phyloP scores from a whole-genome alignment of 306 rosid species.

The Macrotyloma uniflorum region DNA sequence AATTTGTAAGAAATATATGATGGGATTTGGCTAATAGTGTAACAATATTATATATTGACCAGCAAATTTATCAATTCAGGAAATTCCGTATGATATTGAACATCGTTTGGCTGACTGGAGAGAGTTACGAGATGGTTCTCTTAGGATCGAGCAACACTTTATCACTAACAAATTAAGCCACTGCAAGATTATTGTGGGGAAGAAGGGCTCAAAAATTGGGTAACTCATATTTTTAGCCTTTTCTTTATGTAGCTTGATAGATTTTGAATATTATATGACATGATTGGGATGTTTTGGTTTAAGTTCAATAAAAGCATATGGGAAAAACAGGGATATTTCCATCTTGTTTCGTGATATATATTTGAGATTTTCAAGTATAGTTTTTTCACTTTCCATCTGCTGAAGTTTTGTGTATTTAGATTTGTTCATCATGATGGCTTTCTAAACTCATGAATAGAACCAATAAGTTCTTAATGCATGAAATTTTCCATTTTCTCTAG shows the following conservation, averaged over 20 bases:
- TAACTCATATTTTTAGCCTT: conserved; percentile 41
- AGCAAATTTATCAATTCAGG: conserved; percentile 53
- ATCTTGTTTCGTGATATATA: neutral
- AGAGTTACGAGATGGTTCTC: conserved; percentile 88
- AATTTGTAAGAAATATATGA: neutral
- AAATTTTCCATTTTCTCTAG: neutral
- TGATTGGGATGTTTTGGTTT: conserved; percentile 18
- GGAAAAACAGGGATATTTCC: neutral
- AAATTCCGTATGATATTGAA: conserved; percentile 85
- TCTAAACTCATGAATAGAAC: conserved; percentile 1
- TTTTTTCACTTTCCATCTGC: neutral
- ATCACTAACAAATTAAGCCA: conserved; percentile 79
- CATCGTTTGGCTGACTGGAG: conserved; percentile 92
- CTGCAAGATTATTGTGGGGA: conserved; percentile 91
- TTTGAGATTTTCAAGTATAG: neutral
- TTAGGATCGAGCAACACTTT: conserved; percentile 92
- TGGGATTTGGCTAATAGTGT: conserved; percentile 19
- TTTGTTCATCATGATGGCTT: neutral
- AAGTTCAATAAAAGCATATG: conserved; percentile 10
- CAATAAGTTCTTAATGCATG: neutral
- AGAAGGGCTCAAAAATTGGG: conserved; percentile 95
- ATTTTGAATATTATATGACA: neutral
- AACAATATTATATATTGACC: conserved; percentile 29
- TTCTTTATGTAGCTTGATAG: neutral
- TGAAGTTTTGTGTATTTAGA: neutral